phyloP scores from a whole-genome alignment of 495 filamentous ascomycete genomes.

The Aspergillus hancockii region DNA sequence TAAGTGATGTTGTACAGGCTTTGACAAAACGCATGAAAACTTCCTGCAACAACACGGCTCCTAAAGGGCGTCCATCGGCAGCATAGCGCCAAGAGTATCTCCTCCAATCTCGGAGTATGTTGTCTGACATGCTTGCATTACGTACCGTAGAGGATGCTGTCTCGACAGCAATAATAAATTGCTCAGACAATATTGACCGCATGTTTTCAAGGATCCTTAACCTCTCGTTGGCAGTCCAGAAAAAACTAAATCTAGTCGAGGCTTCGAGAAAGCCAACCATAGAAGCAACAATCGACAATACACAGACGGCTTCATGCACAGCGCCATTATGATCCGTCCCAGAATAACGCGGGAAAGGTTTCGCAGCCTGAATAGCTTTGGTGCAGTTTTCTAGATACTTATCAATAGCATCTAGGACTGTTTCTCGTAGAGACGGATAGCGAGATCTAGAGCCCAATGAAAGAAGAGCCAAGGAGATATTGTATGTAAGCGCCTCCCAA shows the following conservation, averaged over 20 bases:
- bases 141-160: slow-evolving; percentile 85
- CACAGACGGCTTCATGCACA: slow-evolving; percentile 62
- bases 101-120: slow-evolving; percentile 73
- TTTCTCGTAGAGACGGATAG: slow-evolving; percentile 63
- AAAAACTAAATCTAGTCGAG: slow-evolving; percentile 68
- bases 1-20: slow-evolving; percentile 70
- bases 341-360: slow-evolving; percentile 34
- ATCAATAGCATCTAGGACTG: slow-evolving; percentile 59
- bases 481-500: slow-evolving; percentile 80
- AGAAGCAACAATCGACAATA: slow-evolving; percentile 75
- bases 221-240: slow-evolving; percentile 75
- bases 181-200: slow-evolving; percentile 72
- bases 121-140: slow-evolving; percentile 47
- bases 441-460: slow-evolving; percentile 61
- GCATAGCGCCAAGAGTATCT: slow-evolving; percentile 81
- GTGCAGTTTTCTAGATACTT: slow-evolving; percentile 68
- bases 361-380: slow-evolving; percentile 46
- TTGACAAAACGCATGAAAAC: slow-evolving; percentile 83
- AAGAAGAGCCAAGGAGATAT: slow-evolving; percentile 76
- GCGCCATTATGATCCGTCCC: slow-evolving; percentile 52
- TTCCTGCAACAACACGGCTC: slow-evolving; percentile 88
- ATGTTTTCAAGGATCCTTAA: slow-evolving; percentile 67
- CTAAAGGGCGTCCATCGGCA: slow-evolving; percentile 72
- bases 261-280: slow-evolving; percentile 87
- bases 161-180: slow-evolving; percentile 81